These are phyloP conservation scores for Penicillium digitatum DNA, from an alignment of 2,329 filamentous ascomycete species.

Conservation along the genomic window DNA sequence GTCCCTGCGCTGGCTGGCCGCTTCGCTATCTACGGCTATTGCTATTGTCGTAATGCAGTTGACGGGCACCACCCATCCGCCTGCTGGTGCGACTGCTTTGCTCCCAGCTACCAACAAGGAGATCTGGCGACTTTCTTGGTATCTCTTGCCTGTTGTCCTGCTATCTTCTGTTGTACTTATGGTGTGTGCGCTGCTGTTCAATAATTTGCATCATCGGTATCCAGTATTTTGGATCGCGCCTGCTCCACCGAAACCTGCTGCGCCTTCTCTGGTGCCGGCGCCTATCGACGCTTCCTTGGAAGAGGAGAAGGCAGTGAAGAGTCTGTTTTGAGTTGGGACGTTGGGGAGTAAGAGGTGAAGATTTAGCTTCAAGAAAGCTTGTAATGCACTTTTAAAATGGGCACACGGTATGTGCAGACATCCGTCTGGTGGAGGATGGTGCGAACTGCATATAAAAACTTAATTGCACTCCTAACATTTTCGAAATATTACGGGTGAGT, in stretches of 20 bases:
- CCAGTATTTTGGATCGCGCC: slow-evolving; percentile 33
- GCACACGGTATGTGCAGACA: background rate
- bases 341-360: background rate
- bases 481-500: too few species aligned
- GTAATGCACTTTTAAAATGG: background rate
- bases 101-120: slow-evolving; percentile 29
- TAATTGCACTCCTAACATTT: background rate
- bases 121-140: slow-evolving; percentile 32
- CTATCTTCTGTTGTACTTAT: slow-evolving; percentile 31
- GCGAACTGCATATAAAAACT: background rate
- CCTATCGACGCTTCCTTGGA: background rate
- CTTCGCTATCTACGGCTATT: slow-evolving; percentile 27
- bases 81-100: slow-evolving; percentile 34
- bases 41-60: slow-evolving; percentile 33
- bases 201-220: slow-evolving; percentile 33
- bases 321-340: background rate
- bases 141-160: slow-evolving; percentile 30
- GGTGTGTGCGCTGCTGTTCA: slow-evolving; percentile 28
- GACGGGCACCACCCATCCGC: slow-evolving; percentile 33
- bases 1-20: slow-evolving; percentile 31
- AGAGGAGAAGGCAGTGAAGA: background rate
- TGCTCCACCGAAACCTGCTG: slow-evolving; percentile 10
- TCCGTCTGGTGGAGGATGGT: background rate
- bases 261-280: background rate
- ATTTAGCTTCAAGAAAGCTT: background rate